Evolutionary conservation across 257 asterid genomes (phyloP), one percentile per base, ranked within the genome.

Genomic region (Mitragyna speciosa): DNA sequence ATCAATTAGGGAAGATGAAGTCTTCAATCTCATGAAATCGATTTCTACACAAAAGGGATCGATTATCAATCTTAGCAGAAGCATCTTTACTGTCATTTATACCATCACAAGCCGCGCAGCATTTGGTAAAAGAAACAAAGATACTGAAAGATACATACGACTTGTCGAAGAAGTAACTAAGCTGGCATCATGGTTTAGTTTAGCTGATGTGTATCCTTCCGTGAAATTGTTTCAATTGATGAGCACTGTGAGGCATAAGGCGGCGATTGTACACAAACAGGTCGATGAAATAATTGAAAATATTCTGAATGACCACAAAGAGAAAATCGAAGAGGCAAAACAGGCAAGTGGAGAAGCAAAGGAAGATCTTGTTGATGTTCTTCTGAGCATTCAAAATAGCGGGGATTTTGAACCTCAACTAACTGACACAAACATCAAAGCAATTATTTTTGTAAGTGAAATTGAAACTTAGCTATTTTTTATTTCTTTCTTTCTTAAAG

Each of bases 351-450:
- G 19, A 8, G 56, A 8, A 52, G 16, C 11, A 36, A 31, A 30
- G 16, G 75, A 36, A 31, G 68, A 77, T 67, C 43, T 49, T 11
- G 49, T 77, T 30, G 74, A 77, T 30, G 80, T 28, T 66, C 73
- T 77, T 17, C 48, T 77, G 30, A n/a, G 15, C 0, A 48, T 77
- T 66, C 66, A 77, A 22, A 66, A 49, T 6, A 9, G 24, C 9
- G 66, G 36, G 5, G 67, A 66, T 11, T 77, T 77, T 30, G 66
- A 49, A 17, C 49, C 41, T 48, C 52, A 45, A 12, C 31, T 77
- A 1, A 52, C 81, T 14, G 81, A 77, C 8, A 49, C 12, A 2
- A 47, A 12, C 66, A 33, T 67, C 39, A 77, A 49, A 77, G 81
- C 81, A 10, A 65, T 49, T 0, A 52, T 77, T 11, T 31, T 67